Evolutionary conservation across 345 rosid species (phyloP).

Genomic region (Cardamine resedifolia): DNA sequence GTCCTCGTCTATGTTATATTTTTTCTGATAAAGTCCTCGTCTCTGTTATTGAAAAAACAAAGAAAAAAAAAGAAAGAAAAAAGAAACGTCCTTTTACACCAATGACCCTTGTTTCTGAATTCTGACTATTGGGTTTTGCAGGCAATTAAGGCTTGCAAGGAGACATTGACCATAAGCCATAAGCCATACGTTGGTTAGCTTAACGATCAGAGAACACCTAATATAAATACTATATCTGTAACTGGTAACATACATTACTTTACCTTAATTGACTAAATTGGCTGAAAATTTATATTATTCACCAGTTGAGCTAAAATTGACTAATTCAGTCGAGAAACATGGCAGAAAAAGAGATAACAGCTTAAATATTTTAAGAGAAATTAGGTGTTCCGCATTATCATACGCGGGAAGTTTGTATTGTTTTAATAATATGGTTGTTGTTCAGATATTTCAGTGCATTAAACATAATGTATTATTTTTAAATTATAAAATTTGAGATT

Average conservation of each 20-base stretch:
- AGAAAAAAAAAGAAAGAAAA: too few species aligned
- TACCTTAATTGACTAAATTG: background rate
- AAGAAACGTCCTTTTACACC: background rate
- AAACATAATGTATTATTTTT: too few species aligned
- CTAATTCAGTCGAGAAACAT: background rate
- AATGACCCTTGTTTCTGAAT: background rate
- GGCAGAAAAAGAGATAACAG: background rate
- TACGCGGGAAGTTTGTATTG: background rate
- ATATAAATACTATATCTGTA: too few species aligned
- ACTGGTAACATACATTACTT: background rate
- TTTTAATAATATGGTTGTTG: background rate
- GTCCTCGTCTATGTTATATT: too few species aligned
- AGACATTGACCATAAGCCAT: background rate
- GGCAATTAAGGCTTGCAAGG: background rate
- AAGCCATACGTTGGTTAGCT: too few species aligned
- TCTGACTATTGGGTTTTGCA: background rate
- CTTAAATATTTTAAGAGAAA: background rate
- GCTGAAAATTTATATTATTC: background rate
- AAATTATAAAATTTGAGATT: background rate
- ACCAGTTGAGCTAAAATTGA: background rate
- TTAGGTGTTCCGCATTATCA: background rate
- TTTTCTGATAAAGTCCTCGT: too few species aligned
- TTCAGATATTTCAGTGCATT: background rate
- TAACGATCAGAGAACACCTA: too few species aligned
- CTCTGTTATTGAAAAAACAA: too few species aligned